phyloP scores from a whole-genome alignment of 2,329 filamentous ascomycete genomes.

The Ophiostoma piceae region DNA sequence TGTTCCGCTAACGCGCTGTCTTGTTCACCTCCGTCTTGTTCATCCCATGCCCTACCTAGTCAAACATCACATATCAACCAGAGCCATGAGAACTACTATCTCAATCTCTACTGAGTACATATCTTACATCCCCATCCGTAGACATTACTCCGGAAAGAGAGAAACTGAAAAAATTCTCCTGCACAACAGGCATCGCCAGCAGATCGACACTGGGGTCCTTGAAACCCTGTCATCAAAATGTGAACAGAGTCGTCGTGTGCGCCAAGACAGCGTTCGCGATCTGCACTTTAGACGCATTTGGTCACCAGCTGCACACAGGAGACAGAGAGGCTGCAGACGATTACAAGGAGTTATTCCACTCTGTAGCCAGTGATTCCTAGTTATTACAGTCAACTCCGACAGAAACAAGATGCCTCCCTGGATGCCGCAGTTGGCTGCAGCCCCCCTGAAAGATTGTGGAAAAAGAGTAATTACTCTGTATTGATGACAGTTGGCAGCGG shows the following conservation, averaged over 20 bases:
- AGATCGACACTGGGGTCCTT: constrained; percentile 6
- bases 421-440: not conserved
- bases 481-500: not conserved
- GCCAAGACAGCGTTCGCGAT: not conserved
- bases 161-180: not conserved
- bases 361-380: not conserved
- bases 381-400: constrained; percentile 1
- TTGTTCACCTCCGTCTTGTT: no score
- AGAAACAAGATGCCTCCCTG: constrained; percentile 4
- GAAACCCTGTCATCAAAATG: not conserved
- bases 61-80: no score
- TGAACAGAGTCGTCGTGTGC: not conserved
- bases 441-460: not conserved
- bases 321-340: not conserved
- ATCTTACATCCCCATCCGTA: not conserved
- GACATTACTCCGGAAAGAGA: not conserved
- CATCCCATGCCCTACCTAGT: no score
- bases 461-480: not conserved
- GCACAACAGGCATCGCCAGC: not conserved
- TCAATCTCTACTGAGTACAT: no score
- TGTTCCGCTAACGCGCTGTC: no score
- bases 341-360: not conserved
- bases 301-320: not conserved
- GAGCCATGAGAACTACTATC: no score
- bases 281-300: not conserved